phyloP scores from a whole-genome alignment of 2,329 filamentous ascomycete genomes.

The Aureobasidium sp. region DNA sequence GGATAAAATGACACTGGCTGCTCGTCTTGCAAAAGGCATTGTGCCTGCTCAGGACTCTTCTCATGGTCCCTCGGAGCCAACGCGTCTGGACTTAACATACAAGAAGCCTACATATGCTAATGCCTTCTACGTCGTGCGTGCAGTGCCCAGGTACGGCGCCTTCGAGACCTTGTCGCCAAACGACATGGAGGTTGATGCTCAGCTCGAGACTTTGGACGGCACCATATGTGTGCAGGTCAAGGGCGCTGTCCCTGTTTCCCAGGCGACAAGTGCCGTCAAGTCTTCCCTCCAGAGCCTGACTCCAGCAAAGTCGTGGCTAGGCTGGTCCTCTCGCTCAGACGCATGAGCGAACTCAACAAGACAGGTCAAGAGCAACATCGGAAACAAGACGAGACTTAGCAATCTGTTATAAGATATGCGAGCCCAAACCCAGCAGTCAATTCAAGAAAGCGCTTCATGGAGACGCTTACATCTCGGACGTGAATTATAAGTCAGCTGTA shows the following conservation, averaged over 20 bases:
- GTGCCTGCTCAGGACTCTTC: not conserved
- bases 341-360: not conserved
- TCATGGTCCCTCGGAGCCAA: conserved; percentile 22
- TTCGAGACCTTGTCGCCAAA: conserved; percentile 18
- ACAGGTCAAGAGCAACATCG: not conserved
- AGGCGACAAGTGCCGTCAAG: not conserved
- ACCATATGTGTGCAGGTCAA: conserved; percentile 48
- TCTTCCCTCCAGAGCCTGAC: not conserved
- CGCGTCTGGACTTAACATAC: conserved; percentile 48
- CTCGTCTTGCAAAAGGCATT: conserved; percentile 37
- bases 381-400: not conserved
- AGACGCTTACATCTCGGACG: too few relatives aligned
- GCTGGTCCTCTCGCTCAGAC: conserved; percentile 7
- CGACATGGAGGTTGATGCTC: conserved; percentile 41
- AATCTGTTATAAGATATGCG: too few relatives aligned
- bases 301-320: conserved; percentile 8
- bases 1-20: conserved; percentile 60
- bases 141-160: conserved; percentile 27
- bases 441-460: too few relatives aligned
- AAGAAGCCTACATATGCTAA: conserved; percentile 50
- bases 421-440: too few relatives aligned
- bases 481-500: too few relatives aligned
- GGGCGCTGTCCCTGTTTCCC: conserved; percentile 7
- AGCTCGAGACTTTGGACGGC: conserved; percentile 47
- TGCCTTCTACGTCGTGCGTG: conserved; percentile 55